Base-by-base conservation (phyloP, 805 yeast species). In the Millerozyma acaciae region DNA sequence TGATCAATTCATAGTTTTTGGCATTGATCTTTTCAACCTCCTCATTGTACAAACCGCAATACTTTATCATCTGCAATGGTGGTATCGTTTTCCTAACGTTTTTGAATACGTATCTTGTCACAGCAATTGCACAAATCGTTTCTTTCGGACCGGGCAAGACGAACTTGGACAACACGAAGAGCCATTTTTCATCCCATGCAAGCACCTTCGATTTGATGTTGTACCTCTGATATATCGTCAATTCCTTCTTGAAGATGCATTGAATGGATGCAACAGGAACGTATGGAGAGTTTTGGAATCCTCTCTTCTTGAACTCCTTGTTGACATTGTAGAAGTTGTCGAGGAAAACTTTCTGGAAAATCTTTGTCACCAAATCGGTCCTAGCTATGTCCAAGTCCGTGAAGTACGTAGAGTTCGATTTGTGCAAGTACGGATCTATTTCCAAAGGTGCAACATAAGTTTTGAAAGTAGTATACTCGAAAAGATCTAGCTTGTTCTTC, bases 151-250 rank as follows among this genome's bases (percentile, higher is more conserved):
- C 41, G 5, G 59, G 53, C 36, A 68, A 62, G 8, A 70, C 72
- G 49, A 87, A 86, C 47, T 75, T 70, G 26, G 83, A 75, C 16
- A 83, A 43, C 8, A 85, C 72, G 50, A 78, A 88, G 9, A 89
- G 47, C 96, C 96, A 87, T 56, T 88, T 89, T 21, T 74, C 67
- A 59, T 85, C 93, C 95, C 96, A 88, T 6, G 90, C 81, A 5
- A 84, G 53, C 13, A 89, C 70, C 23, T 76, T 64, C 3, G 83
- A 71, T 21, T 65, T 62, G 15, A 89, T 66, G 3, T 60, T 43
- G 52, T 79, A 89, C 16, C 47, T 45, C 35, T 72, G 74, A 49
- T 79, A 84, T 1, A 90, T 81, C 46, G 62, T 72, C 51, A 90
- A 77, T 49, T 89, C 96, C 42, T 71, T 75, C 40, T 80, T 69